phyloP scores from a whole-genome alignment of 2,329 filamentous ascomycete genomes.

The Claviceps pazoutovae region DNA sequence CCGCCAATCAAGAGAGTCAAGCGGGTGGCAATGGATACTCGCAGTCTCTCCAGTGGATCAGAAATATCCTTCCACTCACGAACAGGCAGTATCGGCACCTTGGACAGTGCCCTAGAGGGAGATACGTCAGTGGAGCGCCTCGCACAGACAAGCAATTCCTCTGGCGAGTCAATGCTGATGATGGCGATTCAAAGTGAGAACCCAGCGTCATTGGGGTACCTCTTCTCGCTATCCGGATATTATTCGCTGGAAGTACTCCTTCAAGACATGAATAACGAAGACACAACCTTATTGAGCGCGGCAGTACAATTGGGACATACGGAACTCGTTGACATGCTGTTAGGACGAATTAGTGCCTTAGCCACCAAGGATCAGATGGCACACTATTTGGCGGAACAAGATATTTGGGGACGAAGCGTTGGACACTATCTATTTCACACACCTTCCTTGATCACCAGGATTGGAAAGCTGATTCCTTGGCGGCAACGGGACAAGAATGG shows the following conservation, averaged over 20 bases:
- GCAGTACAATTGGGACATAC: constrained; percentile 74
- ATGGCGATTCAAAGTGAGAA: constrained; percentile 68
- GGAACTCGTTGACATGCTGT: constrained; percentile 59
- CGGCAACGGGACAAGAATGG: constrained; percentile 86
- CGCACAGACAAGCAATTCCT: constrained; percentile 53
- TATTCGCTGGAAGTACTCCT: constrained; percentile 60
- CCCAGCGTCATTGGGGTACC: constrained; percentile 59
- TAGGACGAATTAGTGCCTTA: constrained; percentile 53
- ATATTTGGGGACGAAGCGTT: constrained; percentile 73
- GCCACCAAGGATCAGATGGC: constrained; percentile 41
- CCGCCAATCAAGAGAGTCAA: constrained; percentile 43
- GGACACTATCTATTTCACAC: constrained; percentile 96
- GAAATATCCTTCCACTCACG: constrained; percentile 71
- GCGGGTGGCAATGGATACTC: constrained; percentile 76
- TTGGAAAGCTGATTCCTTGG: constrained; percentile 76
- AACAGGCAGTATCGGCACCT: constrained; percentile 63
- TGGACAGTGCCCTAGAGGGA: constrained; percentile 60
- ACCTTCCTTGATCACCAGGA: constrained; percentile 61
- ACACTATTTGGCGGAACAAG: constrained; percentile 61
- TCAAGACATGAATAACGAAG: constrained; percentile 77
- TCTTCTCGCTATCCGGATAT: constrained; percentile 63
- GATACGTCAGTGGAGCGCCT: constrained; percentile 74
- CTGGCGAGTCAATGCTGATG: constrained; percentile 77
- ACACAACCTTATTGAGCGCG: constrained; percentile 77
- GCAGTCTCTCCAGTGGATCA: constrained; percentile 78